phyloP scores from a whole-genome alignment of 345 rosid species.

The Anacardium occidentale region DNA sequence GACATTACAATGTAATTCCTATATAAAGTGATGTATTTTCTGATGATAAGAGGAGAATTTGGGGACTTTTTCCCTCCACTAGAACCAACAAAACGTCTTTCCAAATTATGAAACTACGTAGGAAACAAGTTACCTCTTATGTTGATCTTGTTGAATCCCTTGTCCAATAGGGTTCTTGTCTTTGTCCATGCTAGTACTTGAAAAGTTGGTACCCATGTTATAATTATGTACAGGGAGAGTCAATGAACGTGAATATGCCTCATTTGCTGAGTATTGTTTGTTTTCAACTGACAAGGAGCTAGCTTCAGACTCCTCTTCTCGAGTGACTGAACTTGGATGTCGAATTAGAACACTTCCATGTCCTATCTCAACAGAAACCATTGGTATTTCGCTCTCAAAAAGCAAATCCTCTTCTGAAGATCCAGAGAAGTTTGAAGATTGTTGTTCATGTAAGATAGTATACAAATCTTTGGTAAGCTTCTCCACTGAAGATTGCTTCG shows the following conservation, averaged over 20 bases:
- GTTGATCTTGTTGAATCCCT: slow-evolving; percentile 55
- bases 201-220: slow-evolving; percentile 31
- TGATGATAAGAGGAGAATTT: no score
- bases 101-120: not conserved
- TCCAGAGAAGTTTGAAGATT: slow-evolving; percentile 82
- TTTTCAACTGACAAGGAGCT: slow-evolving; percentile 90
- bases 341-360: slow-evolving; percentile 90
- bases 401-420: slow-evolving; percentile 93
- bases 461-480: slow-evolving; percentile 85
- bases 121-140: slow-evolving; percentile 50
- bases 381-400: slow-evolving; percentile 78
- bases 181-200: slow-evolving; percentile 32
- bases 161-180: slow-evolving; percentile 40
- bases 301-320: slow-evolving; percentile 97
- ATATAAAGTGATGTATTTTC: no score
- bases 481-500: slow-evolving; percentile 86
- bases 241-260: slow-evolving; percentile 57
- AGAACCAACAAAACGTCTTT: slow-evolving; percentile 1
- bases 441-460: slow-evolving; percentile 91
- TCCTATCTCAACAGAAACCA: slow-evolving; percentile 97
- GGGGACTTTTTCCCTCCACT: no score
- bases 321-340: slow-evolving; percentile 74
- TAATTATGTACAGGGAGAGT: slow-evolving; percentile 41
- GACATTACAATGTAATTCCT: no score
- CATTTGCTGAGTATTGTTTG: slow-evolving; percentile 48